Evolutionary conservation across 495 filamentous ascomycete species (phyloP).

Genomic region (Baudoinia panamericana): DNA sequence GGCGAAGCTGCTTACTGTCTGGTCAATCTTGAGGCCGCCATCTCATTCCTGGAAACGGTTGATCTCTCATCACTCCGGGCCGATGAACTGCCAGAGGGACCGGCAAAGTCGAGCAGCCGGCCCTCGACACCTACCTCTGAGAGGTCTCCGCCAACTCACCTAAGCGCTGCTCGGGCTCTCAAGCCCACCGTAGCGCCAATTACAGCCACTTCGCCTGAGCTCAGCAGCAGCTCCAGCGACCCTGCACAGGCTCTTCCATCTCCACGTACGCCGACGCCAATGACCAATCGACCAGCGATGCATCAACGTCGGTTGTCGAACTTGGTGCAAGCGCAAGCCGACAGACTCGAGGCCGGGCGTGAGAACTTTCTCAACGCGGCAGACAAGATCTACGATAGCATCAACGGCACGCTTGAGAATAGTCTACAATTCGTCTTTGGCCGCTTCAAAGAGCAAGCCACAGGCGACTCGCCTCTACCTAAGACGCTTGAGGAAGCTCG

Average conservation of each 20-base stretch:
- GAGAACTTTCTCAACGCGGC: constrained; percentile 75
- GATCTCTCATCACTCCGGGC: constrained; percentile 81
- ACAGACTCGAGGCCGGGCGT: constrained; percentile 58
- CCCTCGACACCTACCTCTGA: constrained; percentile 36
- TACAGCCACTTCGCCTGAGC: constrained; percentile 14
- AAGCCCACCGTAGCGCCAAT: constrained; percentile 10
- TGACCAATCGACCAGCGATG: constrained; percentile 22
- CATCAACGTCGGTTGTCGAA: constrained; percentile 59
- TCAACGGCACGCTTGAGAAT: constrained; percentile 72
- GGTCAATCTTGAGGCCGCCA: constrained; percentile 88
- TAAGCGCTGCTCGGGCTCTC: constrained; percentile 1
- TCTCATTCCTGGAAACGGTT: constrained; percentile 94
- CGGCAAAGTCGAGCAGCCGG: constrained; percentile 40
- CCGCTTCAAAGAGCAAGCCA: constrained; percentile 58
- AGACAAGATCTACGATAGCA: constrained; percentile 80
- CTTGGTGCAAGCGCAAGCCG: constrained; percentile 68
- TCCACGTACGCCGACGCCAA: constrained; percentile 27
- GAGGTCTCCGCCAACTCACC: constrained; percentile 1
- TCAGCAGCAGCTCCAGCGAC: constrained; percentile 27
- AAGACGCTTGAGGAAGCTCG: constrained; percentile 87
- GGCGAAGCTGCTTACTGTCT: constrained; percentile 93
- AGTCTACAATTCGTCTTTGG: constrained; percentile 92
- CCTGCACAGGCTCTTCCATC: constrained; percentile 23
- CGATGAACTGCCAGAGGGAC: constrained; percentile 58
- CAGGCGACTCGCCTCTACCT: constrained; percentile 40